Percentiles rank a stretch among this genome's conserved stretches.
phyloP scores from a whole-genome alignment of 257 asterid genomes.

The Ballota nigra region DNA sequence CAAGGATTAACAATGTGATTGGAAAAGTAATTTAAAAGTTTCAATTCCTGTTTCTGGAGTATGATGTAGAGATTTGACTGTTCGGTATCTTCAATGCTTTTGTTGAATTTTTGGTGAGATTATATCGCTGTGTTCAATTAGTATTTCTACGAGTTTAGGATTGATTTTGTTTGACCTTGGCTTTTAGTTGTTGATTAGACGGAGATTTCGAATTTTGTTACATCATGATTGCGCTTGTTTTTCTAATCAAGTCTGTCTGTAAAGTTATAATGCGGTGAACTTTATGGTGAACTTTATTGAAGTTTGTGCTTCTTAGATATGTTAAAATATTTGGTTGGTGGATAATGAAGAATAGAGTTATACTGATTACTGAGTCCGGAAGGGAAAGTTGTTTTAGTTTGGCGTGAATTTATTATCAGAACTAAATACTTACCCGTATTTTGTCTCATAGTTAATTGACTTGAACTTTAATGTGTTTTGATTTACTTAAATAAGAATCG shows the following conservation, averaged over 20 bases:
- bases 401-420: conserved; percentile 16
- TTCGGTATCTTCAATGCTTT: not conserved
- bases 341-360: conserved; percentile 4
- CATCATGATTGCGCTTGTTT: conserved; percentile 11
- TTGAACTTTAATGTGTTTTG: conserved; percentile 1
- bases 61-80: not conserved
- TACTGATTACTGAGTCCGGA: not conserved
- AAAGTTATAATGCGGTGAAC: conserved; percentile 17
- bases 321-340: conserved; percentile 24
- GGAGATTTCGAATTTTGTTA: conserved; percentile 16
- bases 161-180: conserved; percentile 1
- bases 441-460: conserved; percentile 13
- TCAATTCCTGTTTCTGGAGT: not conserved
- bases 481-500: not conserved
- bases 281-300: conserved; percentile 29
- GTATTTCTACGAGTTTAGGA: not conserved
- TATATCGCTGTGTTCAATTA: not conserved
- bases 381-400: not conserved
- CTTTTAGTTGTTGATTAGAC: conserved; percentile 12
- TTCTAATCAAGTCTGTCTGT: conserved; percentile 16
- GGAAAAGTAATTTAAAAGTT: not conserved
- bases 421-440: not conserved
- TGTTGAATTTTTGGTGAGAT: not conserved
- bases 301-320: conserved; percentile 26
- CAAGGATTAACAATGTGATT: not conserved